Evolutionary conservation across 805 yeast species (phyloP), one percentile per base, ranked within the genome.

Genomic region (Yarrowia bubula): DNA sequence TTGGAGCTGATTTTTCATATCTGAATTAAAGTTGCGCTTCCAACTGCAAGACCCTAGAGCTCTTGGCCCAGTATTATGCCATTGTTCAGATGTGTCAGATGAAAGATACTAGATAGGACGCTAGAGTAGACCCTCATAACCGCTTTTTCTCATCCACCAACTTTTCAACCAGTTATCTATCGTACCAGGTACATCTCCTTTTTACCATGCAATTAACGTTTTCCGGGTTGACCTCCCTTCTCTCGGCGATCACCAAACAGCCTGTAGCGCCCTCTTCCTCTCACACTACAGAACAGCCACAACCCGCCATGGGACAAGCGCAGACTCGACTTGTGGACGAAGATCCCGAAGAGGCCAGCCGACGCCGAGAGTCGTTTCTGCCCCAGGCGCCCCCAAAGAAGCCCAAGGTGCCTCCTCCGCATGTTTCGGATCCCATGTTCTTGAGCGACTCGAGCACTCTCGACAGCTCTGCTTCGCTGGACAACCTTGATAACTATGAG

Each of bases 401-500:
- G 5, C 41, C 46, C 11, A 55, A 41, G 42, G 47, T 31, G 28
- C 44, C 60, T 5, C 46, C 31, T 22, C 43, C 37, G 11, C 38
- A 22, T 32, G n/a, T 28, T 14, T 38, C 60, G 11, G 46, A 22
- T 37, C 43, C 58, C 43, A n/a, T 39, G 15, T 6, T 14, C 17
- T 33, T 33, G 22, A 38, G 44, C 15, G 60, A 51, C 17, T 22
- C 44, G n/a, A 39, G 44, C 33, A 38, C 60, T 14, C 9, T 51
- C 15, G 60, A 51, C 47, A 31, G 47, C 22, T 17, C 37, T 5
- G 61, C 46, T 18, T 55, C 61, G 31, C 39, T 55, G 10, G 61
- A 39, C 17, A 55, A 55, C 35, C 61, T 72, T 8, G 65, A 67
- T n/a, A 67, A 67, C 37, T 72, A 71, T 60, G 44, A 55, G 14